A percentile compares a stretch with the other conserved stretches of the same genome.
Conservation (phyloP, 1,139 yeast genomes). For the Saccharomyces hybrid region DNA sequence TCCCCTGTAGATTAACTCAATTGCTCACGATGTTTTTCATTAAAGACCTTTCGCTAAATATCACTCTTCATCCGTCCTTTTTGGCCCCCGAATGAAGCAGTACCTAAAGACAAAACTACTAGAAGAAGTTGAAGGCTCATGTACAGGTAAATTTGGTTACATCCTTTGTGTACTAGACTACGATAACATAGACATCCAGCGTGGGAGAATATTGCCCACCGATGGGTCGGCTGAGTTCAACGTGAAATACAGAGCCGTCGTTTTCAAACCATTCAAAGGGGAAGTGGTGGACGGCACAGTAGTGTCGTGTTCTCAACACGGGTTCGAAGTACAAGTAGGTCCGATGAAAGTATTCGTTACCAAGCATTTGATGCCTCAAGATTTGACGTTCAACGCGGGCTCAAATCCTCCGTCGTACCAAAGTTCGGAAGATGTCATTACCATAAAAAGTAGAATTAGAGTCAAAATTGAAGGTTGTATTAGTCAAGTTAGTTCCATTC, state of each 20-base stretch:
- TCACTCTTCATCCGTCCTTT: constrained; percentile 95
- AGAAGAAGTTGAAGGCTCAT: constrained; percentile 96
- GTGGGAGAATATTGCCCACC: constrained; percentile 85
- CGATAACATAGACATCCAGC: constrained; percentile 89
- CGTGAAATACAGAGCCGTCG: constrained; percentile 92
- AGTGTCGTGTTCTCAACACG: constrained; percentile 90
- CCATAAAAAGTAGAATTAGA: constrained; percentile 87
- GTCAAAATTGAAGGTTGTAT: constrained; percentile 95
- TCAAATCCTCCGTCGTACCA: constrained; percentile 98
- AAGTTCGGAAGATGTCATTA: constrained; percentile 89
- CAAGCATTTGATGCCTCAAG: constrained; percentile 89
- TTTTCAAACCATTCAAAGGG: constrained; percentile 97
- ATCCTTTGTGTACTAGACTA: constrained; percentile 93
- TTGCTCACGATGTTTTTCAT: constrained; percentile 35
- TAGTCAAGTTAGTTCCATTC: constrained; percentile 93
- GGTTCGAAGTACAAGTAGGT: constrained; percentile 96
- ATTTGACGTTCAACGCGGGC: constrained; percentile 88
- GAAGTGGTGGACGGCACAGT: constrained; percentile 97
- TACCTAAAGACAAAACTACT: constrained; percentile 80
- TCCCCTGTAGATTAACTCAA: neutral
- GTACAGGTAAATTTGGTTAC: constrained; percentile 98
- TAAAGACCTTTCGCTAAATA: constrained; percentile 83
- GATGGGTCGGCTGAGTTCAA: constrained; percentile 94
- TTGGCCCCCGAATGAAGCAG: constrained; percentile 96
- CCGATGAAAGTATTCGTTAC: constrained; percentile 93